Percentiles rank a stretch among this genome's conserved stretches.
phyloP scores from a whole-genome alignment of 2,329 filamentous ascomycete species.

The Fonsecaea erecta region DNA sequence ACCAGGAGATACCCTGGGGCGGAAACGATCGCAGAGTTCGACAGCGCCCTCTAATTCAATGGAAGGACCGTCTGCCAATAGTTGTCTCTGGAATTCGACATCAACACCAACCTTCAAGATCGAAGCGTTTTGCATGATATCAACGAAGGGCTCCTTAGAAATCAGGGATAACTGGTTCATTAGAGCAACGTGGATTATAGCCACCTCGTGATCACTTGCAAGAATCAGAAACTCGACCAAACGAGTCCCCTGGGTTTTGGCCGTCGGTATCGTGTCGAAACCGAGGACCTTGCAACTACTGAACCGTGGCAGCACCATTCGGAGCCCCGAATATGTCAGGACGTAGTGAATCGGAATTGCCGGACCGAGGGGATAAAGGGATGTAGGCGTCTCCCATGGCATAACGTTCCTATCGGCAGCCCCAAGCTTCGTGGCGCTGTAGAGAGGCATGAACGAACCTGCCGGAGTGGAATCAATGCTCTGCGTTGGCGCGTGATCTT shows the following conservation, averaged over 20 bases:
- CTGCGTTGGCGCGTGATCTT: too few relatives aligned
- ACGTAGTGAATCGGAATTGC: slow-evolving; percentile 22
- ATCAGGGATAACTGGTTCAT: slow-evolving; percentile 11
- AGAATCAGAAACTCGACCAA: slow-evolving; percentile 22
- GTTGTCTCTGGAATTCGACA: slow-evolving; percentile 13
- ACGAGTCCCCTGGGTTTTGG: background rate
- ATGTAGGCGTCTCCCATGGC: slow-evolving; percentile 13
- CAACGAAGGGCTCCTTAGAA: slow-evolving; percentile 3
- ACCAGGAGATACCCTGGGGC: background rate
- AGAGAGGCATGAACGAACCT: background rate
- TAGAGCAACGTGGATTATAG: slow-evolving; percentile 17
- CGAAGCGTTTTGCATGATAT: slow-evolving; percentile 16
- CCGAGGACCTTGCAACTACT: slow-evolving; percentile 13
- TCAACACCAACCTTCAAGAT: slow-evolving; percentile 30
- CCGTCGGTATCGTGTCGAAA: slow-evolving; percentile 16
- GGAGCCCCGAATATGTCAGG: background rate
- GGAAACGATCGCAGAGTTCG: slow-evolving; percentile 4
- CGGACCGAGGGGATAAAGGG: slow-evolving; percentile 20
- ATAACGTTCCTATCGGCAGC: background rate
- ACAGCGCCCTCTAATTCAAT: slow-evolving; percentile 12
- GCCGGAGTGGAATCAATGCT: background rate
- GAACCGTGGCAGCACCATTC: slow-evolving; percentile 17
- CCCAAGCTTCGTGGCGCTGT: background rate
- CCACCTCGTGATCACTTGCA: slow-evolving; percentile 22
- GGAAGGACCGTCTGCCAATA: slow-evolving; percentile 9